Evolutionary conservation across 805 yeast species (phyloP).

Genomic region (Yarrowia phangngaensis): DNA sequence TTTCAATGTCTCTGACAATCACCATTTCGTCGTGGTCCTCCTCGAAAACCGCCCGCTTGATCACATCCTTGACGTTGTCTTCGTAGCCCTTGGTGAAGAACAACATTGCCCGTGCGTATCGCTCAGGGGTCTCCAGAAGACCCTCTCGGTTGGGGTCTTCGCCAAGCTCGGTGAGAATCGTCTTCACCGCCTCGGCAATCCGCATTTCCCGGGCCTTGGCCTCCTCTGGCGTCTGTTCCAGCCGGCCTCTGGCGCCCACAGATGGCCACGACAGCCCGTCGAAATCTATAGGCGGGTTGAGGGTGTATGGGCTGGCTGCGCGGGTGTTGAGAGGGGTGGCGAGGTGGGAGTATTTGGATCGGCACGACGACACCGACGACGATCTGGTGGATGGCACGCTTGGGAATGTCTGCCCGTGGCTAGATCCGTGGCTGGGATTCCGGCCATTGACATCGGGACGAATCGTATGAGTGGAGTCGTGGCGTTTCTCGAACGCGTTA

Average conservation of each 20-base stretch:
- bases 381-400: slow-evolving; percentile 11
- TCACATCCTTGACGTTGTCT: slow-evolving; percentile 85
- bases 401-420: not conserved
- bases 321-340: slow-evolving; percentile 28
- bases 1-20: slow-evolving; percentile 89
- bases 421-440: not conserved
- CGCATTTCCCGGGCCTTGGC: slow-evolving; percentile 62
- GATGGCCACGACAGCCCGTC: slow-evolving; percentile 96
- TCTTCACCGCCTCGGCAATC: slow-evolving; percentile 78
- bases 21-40: slow-evolving; percentile 99
- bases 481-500: slow-evolving; percentile 17
- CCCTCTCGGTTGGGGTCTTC: slow-evolving; percentile 91
- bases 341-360: slow-evolving; percentile 13
- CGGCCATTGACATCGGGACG: slow-evolving; percentile 17
- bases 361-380: slow-evolving; percentile 11
- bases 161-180: slow-evolving; percentile 73
- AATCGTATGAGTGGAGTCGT: slow-evolving; percentile 19
- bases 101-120: slow-evolving; percentile 95
- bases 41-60: slow-evolving; percentile 92
- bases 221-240: slow-evolving; percentile 66
- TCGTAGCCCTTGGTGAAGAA: slow-evolving; percentile 95
- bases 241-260: slow-evolving; percentile 71
- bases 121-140: slow-evolving; percentile 84
- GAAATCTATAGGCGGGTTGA: slow-evolving; percentile 79
- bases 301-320: slow-evolving; percentile 73